These are phyloP conservation scores for Cercophora newfieldiana DNA, from an alignment of 495 filamentous ascomycete genomes.

Conservation along the genomic window DNA sequence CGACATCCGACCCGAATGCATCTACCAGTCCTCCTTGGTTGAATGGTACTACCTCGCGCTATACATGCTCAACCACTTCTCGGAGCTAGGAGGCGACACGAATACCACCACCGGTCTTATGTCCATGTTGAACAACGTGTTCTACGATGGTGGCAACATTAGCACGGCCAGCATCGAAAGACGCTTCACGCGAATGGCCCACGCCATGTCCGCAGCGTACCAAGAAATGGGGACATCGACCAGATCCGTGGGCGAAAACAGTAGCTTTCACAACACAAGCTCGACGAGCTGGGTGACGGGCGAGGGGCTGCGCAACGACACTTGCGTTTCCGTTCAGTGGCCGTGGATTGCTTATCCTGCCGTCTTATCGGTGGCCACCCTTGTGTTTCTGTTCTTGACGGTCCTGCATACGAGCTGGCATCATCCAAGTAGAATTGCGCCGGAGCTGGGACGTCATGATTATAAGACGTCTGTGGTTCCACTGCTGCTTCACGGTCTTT, in stretches of 20 bases:
- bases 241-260: not conserved
- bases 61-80: not conserved
- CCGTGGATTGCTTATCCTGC: not conserved
- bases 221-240: not conserved
- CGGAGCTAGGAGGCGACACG: not conserved
- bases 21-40: not conserved
- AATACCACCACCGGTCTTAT: not conserved
- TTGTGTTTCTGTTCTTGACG: not conserved
- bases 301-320: not conserved
- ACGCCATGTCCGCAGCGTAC: not conserved
- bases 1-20: conserved; percentile 1
- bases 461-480: not conserved
- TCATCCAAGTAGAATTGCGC: not conserved
- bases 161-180: not conserved
- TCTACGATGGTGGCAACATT: not conserved
- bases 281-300: not conserved
- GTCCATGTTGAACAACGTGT: not conserved
- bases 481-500: not conserved
- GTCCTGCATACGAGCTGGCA: not conserved
- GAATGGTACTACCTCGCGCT: not conserved
- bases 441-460: not conserved
- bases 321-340: conserved; percentile 1
- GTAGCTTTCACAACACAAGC: not conserved
- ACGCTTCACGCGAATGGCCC: not conserved
- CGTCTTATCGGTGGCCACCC: not conserved